Percentiles rank a stretch among this genome's conserved stretches.
Evolutionary conservation across 75 land plant genomes (phyloP).

Genomic region (Pinus taeda): DNA sequence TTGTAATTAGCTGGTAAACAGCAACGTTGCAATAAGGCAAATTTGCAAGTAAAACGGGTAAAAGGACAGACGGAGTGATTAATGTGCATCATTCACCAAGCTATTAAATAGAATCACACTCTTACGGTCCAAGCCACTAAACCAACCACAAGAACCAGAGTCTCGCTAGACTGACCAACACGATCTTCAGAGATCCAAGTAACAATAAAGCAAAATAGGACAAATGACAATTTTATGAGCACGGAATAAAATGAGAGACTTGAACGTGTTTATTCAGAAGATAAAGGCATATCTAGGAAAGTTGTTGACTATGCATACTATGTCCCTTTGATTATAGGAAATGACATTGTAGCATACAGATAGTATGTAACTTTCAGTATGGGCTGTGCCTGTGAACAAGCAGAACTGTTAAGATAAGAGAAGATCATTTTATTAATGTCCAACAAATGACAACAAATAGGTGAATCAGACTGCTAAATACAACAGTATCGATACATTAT

Average conservation of each 20-base stretch:
- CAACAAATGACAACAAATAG: no score
- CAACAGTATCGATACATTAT: no score
- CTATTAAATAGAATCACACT: neutral
- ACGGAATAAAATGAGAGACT: neutral
- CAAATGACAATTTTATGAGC: conserved; percentile 3
- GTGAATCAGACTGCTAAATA: no score
- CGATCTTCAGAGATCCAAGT: neutral
- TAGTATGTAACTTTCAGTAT: neutral
- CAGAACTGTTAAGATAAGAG: neutral
- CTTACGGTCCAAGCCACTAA: neutral
- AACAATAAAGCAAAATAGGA: neutral
- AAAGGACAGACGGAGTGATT: no score
- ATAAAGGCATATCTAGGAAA: neutral
- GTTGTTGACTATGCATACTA: neutral
- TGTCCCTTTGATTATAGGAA: neutral
- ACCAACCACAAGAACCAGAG: neutral
- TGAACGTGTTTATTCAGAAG: neutral
- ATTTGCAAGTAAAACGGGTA: no score
- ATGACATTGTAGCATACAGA: neutral
- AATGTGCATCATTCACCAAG: no score
- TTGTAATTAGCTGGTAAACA: no score
- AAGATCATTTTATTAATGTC: no score
- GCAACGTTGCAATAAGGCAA: no score
- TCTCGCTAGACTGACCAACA: neutral
- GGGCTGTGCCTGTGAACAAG: neutral